Evolutionary conservation across 31 red algal genomes (phyloP).

Genomic region (Bonnemaisonia californica): DNA sequence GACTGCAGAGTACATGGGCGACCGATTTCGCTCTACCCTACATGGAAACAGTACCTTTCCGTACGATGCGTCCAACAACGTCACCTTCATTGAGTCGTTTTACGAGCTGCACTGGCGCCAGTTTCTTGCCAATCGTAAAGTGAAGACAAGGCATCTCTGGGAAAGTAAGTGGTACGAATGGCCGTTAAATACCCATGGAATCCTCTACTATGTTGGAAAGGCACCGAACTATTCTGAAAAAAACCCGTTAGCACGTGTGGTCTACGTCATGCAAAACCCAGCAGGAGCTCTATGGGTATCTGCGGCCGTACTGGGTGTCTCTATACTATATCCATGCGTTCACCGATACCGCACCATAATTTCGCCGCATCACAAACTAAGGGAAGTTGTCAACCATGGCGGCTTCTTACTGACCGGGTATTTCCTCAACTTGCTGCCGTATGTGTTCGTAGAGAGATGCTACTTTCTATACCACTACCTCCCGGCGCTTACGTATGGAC

Average conservation of each 20-base stretch:
- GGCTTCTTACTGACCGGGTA: constrained; percentile 74
- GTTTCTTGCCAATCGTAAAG: constrained; percentile 61
- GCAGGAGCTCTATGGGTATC: constrained; percentile 54
- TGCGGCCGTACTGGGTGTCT: constrained; percentile 4
- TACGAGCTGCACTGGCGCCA: constrained; percentile 72
- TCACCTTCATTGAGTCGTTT: constrained; percentile 38
- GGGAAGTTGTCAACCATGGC: neutral
- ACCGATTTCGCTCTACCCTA: constrained; percentile 39
- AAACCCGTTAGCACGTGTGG: constrained; percentile 10
- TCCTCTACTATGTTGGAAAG: constrained; percentile 68
- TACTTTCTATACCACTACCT: constrained; percentile 96
- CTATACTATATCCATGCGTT: constrained; percentile 21
- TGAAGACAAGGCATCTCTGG: constrained; percentile 79
- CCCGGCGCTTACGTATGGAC: constrained; percentile 82
- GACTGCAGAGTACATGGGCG: constrained; percentile 19
- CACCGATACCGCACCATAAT: constrained; percentile 38
- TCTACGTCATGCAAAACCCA: constrained; percentile 85
- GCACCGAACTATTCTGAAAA: constrained; percentile 23
- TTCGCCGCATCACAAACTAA: constrained; percentile 4
- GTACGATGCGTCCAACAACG: constrained; percentile 47
- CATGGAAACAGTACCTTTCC: constrained; percentile 40
- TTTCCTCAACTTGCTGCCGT: constrained; percentile 84
- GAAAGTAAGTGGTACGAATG: constrained; percentile 88
- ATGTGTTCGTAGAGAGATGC: constrained; percentile 79
- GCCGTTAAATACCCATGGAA: constrained; percentile 68